Evolutionary conservation across 2,329 filamentous ascomycete species (phyloP).

Genomic region (Sporothrix brunneoviolacea): DNA sequence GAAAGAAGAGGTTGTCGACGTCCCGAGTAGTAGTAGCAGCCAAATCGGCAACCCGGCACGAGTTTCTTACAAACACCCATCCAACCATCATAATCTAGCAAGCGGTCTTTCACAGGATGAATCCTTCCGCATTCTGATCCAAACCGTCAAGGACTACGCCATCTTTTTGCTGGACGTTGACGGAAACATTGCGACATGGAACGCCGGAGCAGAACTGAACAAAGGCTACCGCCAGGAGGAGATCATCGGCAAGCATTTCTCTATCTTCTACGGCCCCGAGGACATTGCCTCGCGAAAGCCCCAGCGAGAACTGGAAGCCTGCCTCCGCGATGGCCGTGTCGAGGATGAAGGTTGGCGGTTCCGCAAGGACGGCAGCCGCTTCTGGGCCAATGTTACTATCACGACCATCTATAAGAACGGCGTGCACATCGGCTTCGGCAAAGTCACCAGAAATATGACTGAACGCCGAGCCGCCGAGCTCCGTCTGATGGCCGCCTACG

Average conservation of each 20-base stretch:
- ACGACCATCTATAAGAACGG: slow-evolving; percentile 47
- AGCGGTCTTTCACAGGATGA: slow-evolving; percentile 26
- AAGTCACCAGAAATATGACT: slow-evolving; percentile 52
- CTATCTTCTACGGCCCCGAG: slow-evolving; percentile 47
- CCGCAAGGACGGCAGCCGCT: slow-evolving; percentile 49
- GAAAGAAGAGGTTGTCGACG: too few species aligned
- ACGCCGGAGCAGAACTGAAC: slow-evolving; percentile 46
- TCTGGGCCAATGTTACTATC: slow-evolving; percentile 57
- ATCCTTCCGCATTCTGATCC: slow-evolving; percentile 54
- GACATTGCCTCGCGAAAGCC: slow-evolving; percentile 45
- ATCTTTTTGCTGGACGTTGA: slow-evolving; percentile 54
- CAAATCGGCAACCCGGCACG: background rate
- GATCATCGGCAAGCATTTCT: slow-evolving; percentile 53
- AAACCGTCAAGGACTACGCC: slow-evolving; percentile 55
- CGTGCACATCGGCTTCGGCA: slow-evolving; percentile 50
- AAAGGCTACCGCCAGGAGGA: slow-evolving; percentile 50
- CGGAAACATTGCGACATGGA: slow-evolving; percentile 53
- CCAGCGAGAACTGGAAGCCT: slow-evolving; percentile 42
- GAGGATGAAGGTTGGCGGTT: slow-evolving; percentile 57
- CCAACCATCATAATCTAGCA: background rate
- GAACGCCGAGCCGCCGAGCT: slow-evolving; percentile 48
- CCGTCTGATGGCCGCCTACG: slow-evolving; percentile 50
- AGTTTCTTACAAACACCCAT: background rate
- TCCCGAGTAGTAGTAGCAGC: too few species aligned
- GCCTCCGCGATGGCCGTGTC: slow-evolving; percentile 47